Evolutionary conservation across 2,329 filamentous ascomycete species (phyloP).

Genomic region (Trichoderma koningii): DNA sequence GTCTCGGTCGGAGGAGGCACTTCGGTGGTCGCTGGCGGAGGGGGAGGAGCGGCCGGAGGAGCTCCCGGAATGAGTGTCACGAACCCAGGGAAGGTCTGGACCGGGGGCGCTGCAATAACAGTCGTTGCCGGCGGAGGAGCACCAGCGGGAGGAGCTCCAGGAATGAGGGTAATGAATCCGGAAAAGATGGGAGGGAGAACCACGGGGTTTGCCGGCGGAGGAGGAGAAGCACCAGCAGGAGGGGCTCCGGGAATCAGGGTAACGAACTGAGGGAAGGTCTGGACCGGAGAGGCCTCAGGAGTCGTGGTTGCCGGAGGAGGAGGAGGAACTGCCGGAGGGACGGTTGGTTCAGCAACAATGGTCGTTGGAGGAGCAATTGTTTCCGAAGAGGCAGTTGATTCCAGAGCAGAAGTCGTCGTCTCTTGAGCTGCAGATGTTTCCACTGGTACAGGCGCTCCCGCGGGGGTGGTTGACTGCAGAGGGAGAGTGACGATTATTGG

Average conservation of each 20-base stretch:
- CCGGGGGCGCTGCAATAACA: not conserved
- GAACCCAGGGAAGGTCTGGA: not conserved
- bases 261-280: constrained; percentile 1
- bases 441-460: too few relatives aligned
- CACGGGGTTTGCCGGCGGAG: not conserved
- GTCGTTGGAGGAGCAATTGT: too few relatives aligned
- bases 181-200: not conserved
- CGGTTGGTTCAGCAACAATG: not conserved
- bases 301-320: constrained; percentile 21
- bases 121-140: constrained; percentile 1
- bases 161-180: too few relatives aligned
- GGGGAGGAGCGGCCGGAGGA: not conserved
- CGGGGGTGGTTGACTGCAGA: too few relatives aligned
- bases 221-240: constrained; percentile 9
- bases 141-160: not conserved
- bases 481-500: too few relatives aligned
- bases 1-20: not conserved
- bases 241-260: too few relatives aligned
- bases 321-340: constrained; percentile 21
- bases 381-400: too few relatives aligned
- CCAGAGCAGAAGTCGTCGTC: too few relatives aligned
- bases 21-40: constrained; percentile 3
- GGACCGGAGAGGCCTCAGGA: constrained; percentile 22
- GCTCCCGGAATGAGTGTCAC: not conserved
- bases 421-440: too few relatives aligned